Percentiles rank a stretch among this genome's conserved stretches.
These are phyloP conservation scores for Aspergillus pseudoviridinutans DNA, from an alignment of 2,329 filamentous ascomycete genomes.

Conservation along the genomic window DNA sequence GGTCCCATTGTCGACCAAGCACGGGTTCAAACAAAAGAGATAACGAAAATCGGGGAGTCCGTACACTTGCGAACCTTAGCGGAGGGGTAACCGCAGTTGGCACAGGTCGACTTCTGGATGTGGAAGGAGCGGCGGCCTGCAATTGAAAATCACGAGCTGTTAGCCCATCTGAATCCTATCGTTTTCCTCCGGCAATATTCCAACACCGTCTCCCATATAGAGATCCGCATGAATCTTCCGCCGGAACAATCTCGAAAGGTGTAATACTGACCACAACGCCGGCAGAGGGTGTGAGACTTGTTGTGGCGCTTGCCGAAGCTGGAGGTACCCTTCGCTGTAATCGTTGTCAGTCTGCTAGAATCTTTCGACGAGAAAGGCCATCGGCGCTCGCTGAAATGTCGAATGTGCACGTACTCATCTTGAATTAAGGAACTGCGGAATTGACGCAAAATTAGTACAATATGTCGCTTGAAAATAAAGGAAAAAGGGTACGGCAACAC, in stretches of 20 bases:
- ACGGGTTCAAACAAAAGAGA: conserved; percentile 28
- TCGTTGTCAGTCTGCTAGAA: conserved; percentile 42
- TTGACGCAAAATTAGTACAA: conserved; percentile 19
- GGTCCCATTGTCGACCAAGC: conserved; percentile 9
- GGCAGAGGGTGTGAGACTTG: conserved; percentile 97
- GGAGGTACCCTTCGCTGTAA: conserved; percentile 66
- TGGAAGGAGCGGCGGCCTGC: conserved; percentile 93
- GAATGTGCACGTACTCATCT: conserved; percentile 53
- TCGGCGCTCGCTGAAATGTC: conserved; percentile 18
- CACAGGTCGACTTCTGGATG: conserved; percentile 99
- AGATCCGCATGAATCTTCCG: conserved; percentile 13
- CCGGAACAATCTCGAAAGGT: conserved; percentile 14
- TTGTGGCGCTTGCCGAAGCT: conserved; percentile 82
- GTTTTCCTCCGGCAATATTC: conserved; percentile 8
- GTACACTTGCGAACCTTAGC: conserved; percentile 99
- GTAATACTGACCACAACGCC: conserved; percentile 83
- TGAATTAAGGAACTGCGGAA: conserved; percentile 48
- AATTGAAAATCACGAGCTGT: conserved; percentile 29
- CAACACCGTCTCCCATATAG: conserved; percentile 5
- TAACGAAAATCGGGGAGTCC: conserved; percentile 34
- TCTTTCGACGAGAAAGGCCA: conserved; percentile 19
- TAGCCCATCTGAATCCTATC: conserved; percentile 19
- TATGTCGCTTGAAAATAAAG: conserved; percentile 1
- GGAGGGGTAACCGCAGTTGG: conserved; percentile 92
- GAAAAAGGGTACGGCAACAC: conserved; percentile 3